phyloP scores from a whole-genome alignment of 2,329 filamentous ascomycete species.

The Verruconis gallopava region DNA sequence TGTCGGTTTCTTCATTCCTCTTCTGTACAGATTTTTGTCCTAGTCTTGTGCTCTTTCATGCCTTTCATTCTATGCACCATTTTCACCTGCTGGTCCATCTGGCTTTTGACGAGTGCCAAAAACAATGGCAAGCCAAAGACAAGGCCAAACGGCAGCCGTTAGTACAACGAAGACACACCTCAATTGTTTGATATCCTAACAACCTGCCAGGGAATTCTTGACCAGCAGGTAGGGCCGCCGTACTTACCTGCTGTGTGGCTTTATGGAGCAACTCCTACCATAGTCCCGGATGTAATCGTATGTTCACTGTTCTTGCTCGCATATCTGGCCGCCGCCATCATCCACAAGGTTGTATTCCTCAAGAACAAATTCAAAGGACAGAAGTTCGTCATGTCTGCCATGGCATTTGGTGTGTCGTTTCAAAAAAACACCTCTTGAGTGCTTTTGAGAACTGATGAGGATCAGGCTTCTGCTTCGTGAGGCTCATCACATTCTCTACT shows the following conservation, averaged over 20 bases:
- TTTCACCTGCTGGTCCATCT: too few relatives aligned
- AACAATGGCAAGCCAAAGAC: too few relatives aligned
- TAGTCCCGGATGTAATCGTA: conserved; percentile 27
- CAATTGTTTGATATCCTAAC: too few relatives aligned
- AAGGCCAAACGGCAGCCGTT: too few relatives aligned
- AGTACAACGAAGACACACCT: too few relatives aligned
- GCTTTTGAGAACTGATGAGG: not conserved
- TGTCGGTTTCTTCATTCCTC: too few relatives aligned
- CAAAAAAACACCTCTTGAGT: not conserved
- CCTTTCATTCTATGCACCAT: too few relatives aligned
- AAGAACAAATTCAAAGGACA: conserved; percentile 25
- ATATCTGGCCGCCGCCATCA: conserved; percentile 25
- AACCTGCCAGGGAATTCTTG: too few relatives aligned
- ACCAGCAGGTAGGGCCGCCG: too few relatives aligned
- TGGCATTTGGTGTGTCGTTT: conserved; percentile 25
- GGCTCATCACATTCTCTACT: conserved; percentile 27
- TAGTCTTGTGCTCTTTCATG: too few relatives aligned
- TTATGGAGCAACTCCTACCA: conserved; percentile 24
- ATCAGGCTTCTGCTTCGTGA: conserved; percentile 30
- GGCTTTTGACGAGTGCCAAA: too few relatives aligned
- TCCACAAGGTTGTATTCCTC: conserved; percentile 30
- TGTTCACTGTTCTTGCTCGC: conserved; percentile 28
- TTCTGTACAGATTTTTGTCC: too few relatives aligned
- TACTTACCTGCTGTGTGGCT: conserved; percentile 3
- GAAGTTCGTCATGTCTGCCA: conserved; percentile 28